Evolutionary conservation across 352 stramenopile genomes (phyloP), one percentile per base, ranked within the genome.

Genomic region (Globisporangium mamillatum): DNA sequence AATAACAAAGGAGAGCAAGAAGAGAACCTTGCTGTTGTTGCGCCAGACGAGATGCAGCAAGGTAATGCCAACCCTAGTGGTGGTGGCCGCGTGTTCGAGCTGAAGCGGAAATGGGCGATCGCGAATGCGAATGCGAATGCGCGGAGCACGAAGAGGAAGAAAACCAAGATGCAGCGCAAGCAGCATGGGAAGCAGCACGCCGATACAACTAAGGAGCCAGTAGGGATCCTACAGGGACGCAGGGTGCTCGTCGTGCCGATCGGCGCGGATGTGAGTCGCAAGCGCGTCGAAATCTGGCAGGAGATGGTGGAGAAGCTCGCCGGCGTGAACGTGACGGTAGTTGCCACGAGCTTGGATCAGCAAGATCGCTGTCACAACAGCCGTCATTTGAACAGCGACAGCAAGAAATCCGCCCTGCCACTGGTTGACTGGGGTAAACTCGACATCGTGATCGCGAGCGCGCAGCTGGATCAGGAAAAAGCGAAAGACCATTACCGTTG

Each of bases 191-290:
- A 64, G 52, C 78, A 76, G 34, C 9, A 46, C 0, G 2, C 25
- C 4, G 1, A 9, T 6, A 16, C 46, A 24, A 8, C 9, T 4
- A 9, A 10, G 27, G 38, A 46, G 18, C 1, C 32, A 27, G 20
- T 9, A 34, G 25, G 27, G 58, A 1, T 89, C 32, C 58, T 93
- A 29, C 36, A 71, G 16, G 82, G 66, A 9, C 67, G 81, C 52
- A 70, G 60, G 27, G 74, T 92, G 36, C 56, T 91, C 25, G 27
- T 94, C 16, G 75, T 90, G 16, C 77, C 87, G 0, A 69, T 88
- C 12, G 84, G 87, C 14, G 59, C 68, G 0, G 87, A 93, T 53
- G 85, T 94, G 71, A 86, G 83, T 71, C 76, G 79, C 6, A 89
- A 82, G 53, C 79, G 84, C 36, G 64, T 91, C 27, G 76, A 82